Conservation (phyloP, 257 asterid species). For the Petunia secreta region DNA sequence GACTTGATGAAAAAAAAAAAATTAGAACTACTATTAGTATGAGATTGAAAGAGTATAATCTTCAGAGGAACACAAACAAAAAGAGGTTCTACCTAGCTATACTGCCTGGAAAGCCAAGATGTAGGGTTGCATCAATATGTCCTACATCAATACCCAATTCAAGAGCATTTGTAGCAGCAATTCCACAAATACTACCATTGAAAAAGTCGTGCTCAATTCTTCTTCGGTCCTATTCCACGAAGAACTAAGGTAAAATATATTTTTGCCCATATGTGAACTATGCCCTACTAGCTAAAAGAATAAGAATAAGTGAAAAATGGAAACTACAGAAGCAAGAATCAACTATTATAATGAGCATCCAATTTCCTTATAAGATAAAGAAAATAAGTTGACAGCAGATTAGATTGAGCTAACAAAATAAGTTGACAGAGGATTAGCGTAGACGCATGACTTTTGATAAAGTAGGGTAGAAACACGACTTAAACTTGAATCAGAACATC, state of each 20-base stretch:
- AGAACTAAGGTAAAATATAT: slow-evolving; percentile 29
- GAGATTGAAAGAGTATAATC: neutral
- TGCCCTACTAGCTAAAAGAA: neutral
- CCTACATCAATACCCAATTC: slow-evolving; percentile 99
- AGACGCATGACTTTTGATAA: too few relatives aligned
- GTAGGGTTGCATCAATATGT: slow-evolving; percentile 89
- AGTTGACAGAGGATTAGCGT: neutral
- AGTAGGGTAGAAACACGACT: neutral
- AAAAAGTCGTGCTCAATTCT: slow-evolving; percentile 80
- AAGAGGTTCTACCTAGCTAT: slow-evolving; percentile 68
- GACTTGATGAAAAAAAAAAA: slow-evolving; percentile 47
- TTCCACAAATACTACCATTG: slow-evolving; percentile 73
- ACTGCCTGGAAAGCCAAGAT: slow-evolving; percentile 98
- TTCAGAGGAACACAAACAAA: slow-evolving; percentile 27
- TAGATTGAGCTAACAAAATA: slow-evolving; percentile 1
- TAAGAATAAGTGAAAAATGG: neutral
- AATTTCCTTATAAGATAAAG: neutral
- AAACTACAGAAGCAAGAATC: neutral
- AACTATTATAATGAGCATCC: neutral
- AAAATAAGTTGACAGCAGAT: neutral
- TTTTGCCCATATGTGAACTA: neutral
- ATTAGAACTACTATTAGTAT: neutral
- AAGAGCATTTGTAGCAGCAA: slow-evolving; percentile 97
- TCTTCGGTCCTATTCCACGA: slow-evolving; percentile 82
- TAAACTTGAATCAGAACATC: neutral